A percentile compares a stretch with the other conserved stretches of the same genome.
Evolutionary conservation across 73 alveolate species (phyloP).

Genomic region (Uronychia binucleata): DNA sequence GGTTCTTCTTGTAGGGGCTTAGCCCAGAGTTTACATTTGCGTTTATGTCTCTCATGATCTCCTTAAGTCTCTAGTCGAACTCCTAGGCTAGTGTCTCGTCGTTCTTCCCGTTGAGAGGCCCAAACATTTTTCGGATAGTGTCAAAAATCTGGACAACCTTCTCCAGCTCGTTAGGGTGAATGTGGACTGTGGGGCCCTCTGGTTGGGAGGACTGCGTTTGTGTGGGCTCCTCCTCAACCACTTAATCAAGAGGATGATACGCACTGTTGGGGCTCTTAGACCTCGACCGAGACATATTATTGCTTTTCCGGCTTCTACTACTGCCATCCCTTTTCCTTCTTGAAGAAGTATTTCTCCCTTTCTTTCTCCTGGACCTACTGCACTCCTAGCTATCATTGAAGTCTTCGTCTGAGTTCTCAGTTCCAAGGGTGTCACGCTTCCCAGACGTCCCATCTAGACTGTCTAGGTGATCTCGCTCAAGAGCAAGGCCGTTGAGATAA

Average conservation of each 20-base stretch:
- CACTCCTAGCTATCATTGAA: no score
- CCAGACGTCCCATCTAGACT: not conserved
- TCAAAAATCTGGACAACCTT: conserved; percentile 15
- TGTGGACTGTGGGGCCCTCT: not conserved
- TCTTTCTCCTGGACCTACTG: no score
- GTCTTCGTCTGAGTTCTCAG: no score
- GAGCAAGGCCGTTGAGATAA: conserved; percentile 45
- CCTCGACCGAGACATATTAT: not conserved
- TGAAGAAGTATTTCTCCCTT: not conserved
- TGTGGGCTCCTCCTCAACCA: not conserved
- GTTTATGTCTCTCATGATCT: conserved; percentile 49
- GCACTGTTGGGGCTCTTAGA: not conserved
- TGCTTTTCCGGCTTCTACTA: no score
- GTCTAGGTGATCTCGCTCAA: not conserved
- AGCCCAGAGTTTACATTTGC: conserved; percentile 4
- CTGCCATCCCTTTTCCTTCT: not conserved
- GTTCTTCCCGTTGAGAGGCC: conserved; percentile 8
- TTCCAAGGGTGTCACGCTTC: no score
- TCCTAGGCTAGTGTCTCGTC: conserved; percentile 59
- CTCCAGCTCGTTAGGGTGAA: conserved; percentile 21
- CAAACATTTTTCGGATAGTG: conserved; percentile 3
- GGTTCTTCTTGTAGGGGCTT: conserved; percentile 19
- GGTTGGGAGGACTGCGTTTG: not conserved
- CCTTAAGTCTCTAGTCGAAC: conserved; percentile 49
- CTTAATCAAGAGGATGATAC: not conserved